Evolutionary conservation across 495 filamentous ascomycete genomes (phyloP).

Genomic region (Aspergillus panamensis): DNA sequence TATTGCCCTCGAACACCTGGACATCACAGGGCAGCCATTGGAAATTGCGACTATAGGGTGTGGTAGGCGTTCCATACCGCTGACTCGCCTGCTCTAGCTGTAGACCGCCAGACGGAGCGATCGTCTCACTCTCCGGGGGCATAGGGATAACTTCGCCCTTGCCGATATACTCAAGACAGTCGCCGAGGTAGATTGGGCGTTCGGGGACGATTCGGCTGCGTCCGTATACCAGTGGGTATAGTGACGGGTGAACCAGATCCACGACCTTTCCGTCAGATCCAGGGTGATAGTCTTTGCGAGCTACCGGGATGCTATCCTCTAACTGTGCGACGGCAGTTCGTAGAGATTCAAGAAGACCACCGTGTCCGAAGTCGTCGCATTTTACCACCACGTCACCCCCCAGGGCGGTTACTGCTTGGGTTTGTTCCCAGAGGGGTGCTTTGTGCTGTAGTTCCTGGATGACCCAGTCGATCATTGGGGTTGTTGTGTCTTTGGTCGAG

Average conservation of each 20-base stretch:
- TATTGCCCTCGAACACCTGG: slow-evolving; percentile 27
- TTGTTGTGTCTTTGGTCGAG: slow-evolving; percentile 31
- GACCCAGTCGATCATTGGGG: slow-evolving; percentile 50
- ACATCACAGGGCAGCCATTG: slow-evolving; percentile 62
- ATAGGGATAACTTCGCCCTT: neutral
- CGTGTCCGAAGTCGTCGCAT: too few relatives aligned
- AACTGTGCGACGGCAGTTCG: neutral
- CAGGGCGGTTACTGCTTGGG: too few relatives aligned
- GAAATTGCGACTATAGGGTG: slow-evolving; percentile 27
- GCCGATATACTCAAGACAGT: neutral
- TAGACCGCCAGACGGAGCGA: neutral
- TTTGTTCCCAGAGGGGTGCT: slow-evolving; percentile 14
- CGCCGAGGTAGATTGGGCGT: neutral
- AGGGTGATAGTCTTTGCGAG: slow-evolving; percentile 10
- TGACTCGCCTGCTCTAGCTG: neutral
- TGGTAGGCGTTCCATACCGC: neutral
- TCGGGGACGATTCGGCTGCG: neutral
- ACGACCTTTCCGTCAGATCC: slow-evolving; percentile 7
- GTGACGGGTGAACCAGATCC: slow-evolving; percentile 13
- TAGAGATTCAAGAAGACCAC: neutral
- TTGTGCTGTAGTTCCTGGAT: slow-evolving; percentile 50
- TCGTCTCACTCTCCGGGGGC: too few relatives aligned
- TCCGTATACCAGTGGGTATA: slow-evolving; percentile 11
- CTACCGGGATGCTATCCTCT: slow-evolving; percentile 3
- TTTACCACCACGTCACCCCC: too few relatives aligned